These are phyloP conservation scores for Chionographis japonica DNA, from an alignment of 106 monocot genomes.

Conservation along the genomic window DNA sequence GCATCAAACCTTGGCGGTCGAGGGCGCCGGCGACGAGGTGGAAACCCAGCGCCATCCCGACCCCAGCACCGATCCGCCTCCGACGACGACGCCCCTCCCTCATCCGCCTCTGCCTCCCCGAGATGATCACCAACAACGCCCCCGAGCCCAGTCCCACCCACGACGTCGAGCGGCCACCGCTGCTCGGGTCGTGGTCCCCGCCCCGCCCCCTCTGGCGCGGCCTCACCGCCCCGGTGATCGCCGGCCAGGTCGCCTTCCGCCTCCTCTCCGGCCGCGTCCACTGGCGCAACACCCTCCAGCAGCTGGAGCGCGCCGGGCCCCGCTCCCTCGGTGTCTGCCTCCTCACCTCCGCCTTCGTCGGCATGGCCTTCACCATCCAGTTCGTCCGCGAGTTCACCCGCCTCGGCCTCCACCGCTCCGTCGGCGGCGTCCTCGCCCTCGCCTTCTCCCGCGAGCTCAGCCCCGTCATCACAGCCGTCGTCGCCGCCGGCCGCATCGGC, in stretches of 20 bases:
- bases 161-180: neutral
- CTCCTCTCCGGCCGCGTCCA: slow-evolving; percentile 48
- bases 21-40: too few relatives aligned
- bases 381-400: slow-evolving; percentile 93
- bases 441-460: slow-evolving; percentile 85
- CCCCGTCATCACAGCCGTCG: slow-evolving; percentile 85
- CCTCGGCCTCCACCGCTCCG: slow-evolving; percentile 80
- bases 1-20: too few relatives aligned
- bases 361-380: slow-evolving; percentile 93
- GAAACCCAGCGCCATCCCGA: neutral
- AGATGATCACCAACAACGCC: slow-evolving; percentile 22
- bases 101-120: slow-evolving; percentile 4
- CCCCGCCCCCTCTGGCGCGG: slow-evolving; percentile 63
- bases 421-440: slow-evolving; percentile 83
- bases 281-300: slow-evolving; percentile 65
- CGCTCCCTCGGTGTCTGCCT: slow-evolving; percentile 75
- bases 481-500: slow-evolving; percentile 74
- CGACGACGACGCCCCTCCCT: neutral
- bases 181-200: slow-evolving; percentile 39
- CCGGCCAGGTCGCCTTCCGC: slow-evolving; percentile 69
- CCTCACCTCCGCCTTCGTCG: slow-evolving; percentile 80
- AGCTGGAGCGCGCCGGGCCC: slow-evolving; percentile 81
- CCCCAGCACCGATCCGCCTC: neutral
- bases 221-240: slow-evolving; percentile 50
- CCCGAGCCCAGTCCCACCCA: slow-evolving; percentile 2